Percentiles rank a stretch among this genome's conserved stretches.
phyloP scores from a whole-genome alignment of 352 stramenopile genomes.

The Thraustochytrium sp. region DNA sequence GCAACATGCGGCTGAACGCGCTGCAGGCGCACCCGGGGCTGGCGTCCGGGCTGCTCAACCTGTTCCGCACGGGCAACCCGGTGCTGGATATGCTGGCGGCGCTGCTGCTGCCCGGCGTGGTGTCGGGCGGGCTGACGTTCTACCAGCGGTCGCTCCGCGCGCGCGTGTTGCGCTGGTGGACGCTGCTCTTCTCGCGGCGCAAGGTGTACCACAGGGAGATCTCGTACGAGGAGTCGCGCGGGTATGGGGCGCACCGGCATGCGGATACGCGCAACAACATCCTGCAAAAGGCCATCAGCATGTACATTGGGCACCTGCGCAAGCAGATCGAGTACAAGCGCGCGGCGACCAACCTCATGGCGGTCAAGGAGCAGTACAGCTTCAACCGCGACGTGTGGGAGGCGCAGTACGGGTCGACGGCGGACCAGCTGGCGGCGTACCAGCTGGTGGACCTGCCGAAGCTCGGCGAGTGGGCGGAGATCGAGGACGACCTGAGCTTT shows the following conservation, averaged over 20 bases:
- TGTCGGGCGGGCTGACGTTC: background rate
- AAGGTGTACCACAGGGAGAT: background rate
- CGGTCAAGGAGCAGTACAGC: slow-evolving; percentile 25
- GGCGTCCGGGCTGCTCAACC: background rate
- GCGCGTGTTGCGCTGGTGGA: slow-evolving; percentile 10
- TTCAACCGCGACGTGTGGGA: slow-evolving; percentile 34
- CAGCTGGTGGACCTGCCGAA: slow-evolving; percentile 39
- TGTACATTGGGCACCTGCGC: slow-evolving; percentile 52
- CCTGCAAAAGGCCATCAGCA: slow-evolving; percentile 54
- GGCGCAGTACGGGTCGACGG: slow-evolving; percentile 47
- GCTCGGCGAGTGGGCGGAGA: slow-evolving; percentile 46
- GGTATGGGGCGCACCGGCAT: background rate
- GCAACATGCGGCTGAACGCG: no score
- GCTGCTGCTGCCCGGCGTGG: slow-evolving; percentile 15
- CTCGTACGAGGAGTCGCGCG: background rate
- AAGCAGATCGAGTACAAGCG: slow-evolving; percentile 26
- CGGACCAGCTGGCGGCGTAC: slow-evolving; percentile 51
- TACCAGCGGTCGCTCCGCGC: background rate
- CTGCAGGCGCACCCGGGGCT: slow-evolving; percentile 46
- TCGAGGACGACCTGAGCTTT: slow-evolving; percentile 49
- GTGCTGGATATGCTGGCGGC: slow-evolving; percentile 22
- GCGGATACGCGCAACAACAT: slow-evolving; percentile 50
- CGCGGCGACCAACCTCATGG: slow-evolving; percentile 20
- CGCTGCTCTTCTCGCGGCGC: background rate
- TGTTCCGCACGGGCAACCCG: slow-evolving; percentile 13